Conservation (phyloP, 495 filamentous ascomycete genomes). For the Penicillium turbatum region DNA sequence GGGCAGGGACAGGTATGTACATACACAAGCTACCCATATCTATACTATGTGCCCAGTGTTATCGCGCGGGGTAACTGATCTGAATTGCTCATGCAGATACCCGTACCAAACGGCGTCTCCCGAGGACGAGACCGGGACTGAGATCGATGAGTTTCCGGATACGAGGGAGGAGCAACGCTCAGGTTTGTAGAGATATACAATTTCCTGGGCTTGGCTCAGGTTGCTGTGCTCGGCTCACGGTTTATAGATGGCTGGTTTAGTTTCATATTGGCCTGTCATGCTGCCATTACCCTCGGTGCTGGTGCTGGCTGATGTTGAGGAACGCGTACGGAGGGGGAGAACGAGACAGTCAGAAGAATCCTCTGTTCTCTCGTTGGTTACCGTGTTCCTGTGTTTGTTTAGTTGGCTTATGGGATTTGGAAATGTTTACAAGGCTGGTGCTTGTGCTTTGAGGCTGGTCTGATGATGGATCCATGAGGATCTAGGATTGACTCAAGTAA, state of each 20-base stretch:
- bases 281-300: conserved; percentile 2
- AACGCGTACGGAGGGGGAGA: neutral
- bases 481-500: neutral
- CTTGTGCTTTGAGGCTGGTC: too few relatives aligned
- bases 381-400: neutral
- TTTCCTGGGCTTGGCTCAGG: neutral
- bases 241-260: neutral
- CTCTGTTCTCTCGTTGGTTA: neutral
- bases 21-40: too few relatives aligned
- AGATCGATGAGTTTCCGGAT: neutral
- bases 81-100: neutral
- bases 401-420: neutral
- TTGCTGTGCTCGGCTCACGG: neutral
- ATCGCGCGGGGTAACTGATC: neutral
- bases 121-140: neutral
- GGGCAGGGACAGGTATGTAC: neutral
- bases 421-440: too few relatives aligned
- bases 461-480: too few relatives aligned
- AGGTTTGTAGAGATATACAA: neutral
- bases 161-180: neutral
- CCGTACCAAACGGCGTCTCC: neutral
- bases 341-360: neutral
- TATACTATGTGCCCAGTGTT: neutral
- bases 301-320: neutral
- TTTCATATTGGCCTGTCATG: neutral